Conservation (phyloP, 106 monocot genomes). For the Dactylorhiza incarnata region DNA sequence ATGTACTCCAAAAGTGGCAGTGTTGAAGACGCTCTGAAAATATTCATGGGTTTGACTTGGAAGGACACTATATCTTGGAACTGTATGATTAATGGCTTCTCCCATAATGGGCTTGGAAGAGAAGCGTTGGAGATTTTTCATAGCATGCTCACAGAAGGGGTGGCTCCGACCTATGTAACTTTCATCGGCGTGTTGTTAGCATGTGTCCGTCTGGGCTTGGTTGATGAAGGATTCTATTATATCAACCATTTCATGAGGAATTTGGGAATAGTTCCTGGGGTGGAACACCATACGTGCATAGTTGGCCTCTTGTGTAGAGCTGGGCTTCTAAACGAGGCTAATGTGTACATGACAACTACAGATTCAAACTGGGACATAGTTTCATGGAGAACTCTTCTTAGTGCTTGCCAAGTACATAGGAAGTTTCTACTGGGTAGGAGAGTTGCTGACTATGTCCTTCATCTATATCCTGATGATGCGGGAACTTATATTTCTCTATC, state of each 20-base stretch:
- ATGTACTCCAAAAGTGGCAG: conserved; percentile 68
- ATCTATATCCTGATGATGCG: conserved; percentile 46
- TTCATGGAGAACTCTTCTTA: conserved; percentile 64
- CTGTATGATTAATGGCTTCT: conserved; percentile 51
- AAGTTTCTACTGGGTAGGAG: conserved; percentile 37
- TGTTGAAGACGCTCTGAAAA: conserved; percentile 30
- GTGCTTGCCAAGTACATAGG: conserved; percentile 39
- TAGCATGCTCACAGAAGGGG: conserved; percentile 30
- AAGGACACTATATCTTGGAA: conserved; percentile 65
- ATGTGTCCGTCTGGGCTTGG: conserved; percentile 48
- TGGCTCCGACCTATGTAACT: conserved; percentile 43
- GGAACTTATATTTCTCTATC: conserved; percentile 57
- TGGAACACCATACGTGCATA: conserved; percentile 74
- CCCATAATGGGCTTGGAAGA: conserved; percentile 44
- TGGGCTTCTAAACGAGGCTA: conserved; percentile 42
- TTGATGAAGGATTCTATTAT: conserved; percentile 47
- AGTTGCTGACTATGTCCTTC: conserved; percentile 44
- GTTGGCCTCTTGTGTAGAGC: conserved; percentile 52
- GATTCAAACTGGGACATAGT: conserved; percentile 40
- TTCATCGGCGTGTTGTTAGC: conserved; percentile 59
- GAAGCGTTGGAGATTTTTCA: conserved; percentile 48
- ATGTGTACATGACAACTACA: conserved; percentile 38
- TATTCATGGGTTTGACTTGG: conserved; percentile 31
- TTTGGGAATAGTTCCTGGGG: conserved; percentile 34
- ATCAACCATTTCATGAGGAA: conserved; percentile 34